A percentile compares a stretch with the other conserved stretches of the same genome.
Evolutionary conservation across 2,329 filamentous ascomycete genomes (phyloP).

Genomic region (Penicillium sp.): DNA sequence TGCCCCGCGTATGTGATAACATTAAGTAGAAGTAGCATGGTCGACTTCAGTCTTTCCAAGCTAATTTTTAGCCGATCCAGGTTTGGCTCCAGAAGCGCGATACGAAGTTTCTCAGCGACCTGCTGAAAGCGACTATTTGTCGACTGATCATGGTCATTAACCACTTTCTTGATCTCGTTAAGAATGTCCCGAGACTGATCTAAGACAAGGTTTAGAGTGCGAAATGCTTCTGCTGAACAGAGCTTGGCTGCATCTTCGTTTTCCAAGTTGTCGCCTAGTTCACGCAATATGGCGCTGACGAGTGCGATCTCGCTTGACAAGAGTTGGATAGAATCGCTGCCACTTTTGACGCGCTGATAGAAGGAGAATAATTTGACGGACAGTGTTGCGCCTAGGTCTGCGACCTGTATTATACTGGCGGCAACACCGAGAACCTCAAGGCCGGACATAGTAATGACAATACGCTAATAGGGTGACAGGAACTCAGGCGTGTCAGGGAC

Average conservation of each 20-base stretch:
- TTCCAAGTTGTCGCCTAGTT: slow-evolving; percentile 31
- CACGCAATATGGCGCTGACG: slow-evolving; percentile 31
- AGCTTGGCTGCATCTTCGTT: slow-evolving; percentile 27
- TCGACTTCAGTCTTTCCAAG: slow-evolving; percentile 36
- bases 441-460: background rate
- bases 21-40: slow-evolving; percentile 35
- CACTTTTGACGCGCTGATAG: slow-evolving; percentile 30
- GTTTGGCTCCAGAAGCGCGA: slow-evolving; percentile 27
- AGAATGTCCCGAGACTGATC: slow-evolving; percentile 32
- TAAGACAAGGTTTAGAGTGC: slow-evolving; percentile 4
- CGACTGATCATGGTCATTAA: background rate
- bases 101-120: slow-evolving; percentile 20
- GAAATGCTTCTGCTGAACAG: slow-evolving; percentile 19
- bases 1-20: slow-evolving; percentile 36
- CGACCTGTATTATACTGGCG: slow-evolving; percentile 36
- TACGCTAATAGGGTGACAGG: too few relatives aligned
- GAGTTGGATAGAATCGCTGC: slow-evolving; percentile 23
- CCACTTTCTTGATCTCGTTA: slow-evolving; percentile 10
- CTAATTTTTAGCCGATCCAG: slow-evolving; percentile 28
- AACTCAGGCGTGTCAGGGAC: too few relatives aligned
- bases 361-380: slow-evolving; percentile 37
- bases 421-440: slow-evolving; percentile 30
- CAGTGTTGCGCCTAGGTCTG: slow-evolving; percentile 33
- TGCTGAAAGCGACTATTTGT: slow-evolving; percentile 4
- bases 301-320: slow-evolving; percentile 37